Conservation (phyloP, 2,329 filamentous ascomycete species). For the Dryadomyces sulphureus region DNA sequence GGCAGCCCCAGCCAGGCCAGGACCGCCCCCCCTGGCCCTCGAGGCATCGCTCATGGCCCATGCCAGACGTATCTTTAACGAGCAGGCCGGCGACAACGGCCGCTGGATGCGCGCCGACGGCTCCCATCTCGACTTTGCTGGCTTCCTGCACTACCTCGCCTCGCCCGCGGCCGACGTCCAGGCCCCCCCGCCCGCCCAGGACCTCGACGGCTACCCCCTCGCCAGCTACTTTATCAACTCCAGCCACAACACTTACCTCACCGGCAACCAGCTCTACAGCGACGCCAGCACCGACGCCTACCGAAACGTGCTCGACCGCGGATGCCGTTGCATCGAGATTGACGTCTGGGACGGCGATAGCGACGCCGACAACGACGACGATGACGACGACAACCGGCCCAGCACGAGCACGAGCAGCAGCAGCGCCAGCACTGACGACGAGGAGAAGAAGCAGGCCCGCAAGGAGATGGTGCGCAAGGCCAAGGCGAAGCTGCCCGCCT, state of each 20-base stretch:
- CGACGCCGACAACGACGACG: slow-evolving; percentile 30
- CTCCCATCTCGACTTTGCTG: slow-evolving; percentile 28
- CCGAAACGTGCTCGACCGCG: slow-evolving; percentile 66
- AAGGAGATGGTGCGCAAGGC: slow-evolving; percentile 49
- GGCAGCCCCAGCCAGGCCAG: not conserved
- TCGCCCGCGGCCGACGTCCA: slow-evolving; percentile 29
- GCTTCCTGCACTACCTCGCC: slow-evolving; percentile 41
- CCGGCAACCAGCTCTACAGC: slow-evolving; percentile 77
- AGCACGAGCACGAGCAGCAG: not conserved
- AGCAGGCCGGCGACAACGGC: slow-evolving; percentile 17
- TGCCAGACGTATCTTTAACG: slow-evolving; percentile 30
- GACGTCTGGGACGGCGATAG: slow-evolving; percentile 78
- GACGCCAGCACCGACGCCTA: slow-evolving; percentile 80
- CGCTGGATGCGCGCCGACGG: too few species aligned
- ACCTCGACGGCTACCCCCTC: slow-evolving; percentile 56
- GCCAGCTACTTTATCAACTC: slow-evolving; percentile 90
- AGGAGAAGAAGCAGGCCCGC: slow-evolving; percentile 24
- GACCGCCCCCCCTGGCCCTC: slow-evolving; percentile 13
- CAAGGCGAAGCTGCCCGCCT: slow-evolving; percentile 37
- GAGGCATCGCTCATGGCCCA: slow-evolving; percentile 25
- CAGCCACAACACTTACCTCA: slow-evolving; percentile 88
- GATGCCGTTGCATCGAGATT: slow-evolving; percentile 84
- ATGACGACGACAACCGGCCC: slow-evolving; percentile 10
- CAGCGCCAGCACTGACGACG: slow-evolving; percentile 8
- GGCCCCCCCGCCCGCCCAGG: slow-evolving; percentile 23